phyloP scores from a whole-genome alignment of 192 early-diverging fungal species.

The Linnemannia exigua region DNA sequence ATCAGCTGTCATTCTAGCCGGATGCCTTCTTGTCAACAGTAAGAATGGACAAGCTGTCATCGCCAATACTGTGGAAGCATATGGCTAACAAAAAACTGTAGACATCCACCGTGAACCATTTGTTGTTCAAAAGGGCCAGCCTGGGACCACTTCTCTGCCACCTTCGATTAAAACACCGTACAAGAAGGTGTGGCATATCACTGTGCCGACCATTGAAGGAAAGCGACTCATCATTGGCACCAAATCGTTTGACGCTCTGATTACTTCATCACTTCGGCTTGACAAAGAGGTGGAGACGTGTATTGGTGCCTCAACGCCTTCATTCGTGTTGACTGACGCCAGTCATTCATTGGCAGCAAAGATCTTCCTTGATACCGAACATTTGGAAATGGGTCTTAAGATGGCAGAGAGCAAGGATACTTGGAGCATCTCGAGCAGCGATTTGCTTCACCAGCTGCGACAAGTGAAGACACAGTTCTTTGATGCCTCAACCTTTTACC shows the following conservation, averaged over 20 bases:
- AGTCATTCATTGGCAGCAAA: slow-evolving; percentile 24
- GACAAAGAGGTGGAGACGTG: slow-evolving; percentile 18
- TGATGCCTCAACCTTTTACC: slow-evolving; percentile 29
- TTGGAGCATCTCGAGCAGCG: slow-evolving; percentile 23
- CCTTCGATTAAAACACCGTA: slow-evolving; percentile 11
- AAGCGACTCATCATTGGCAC: slow-evolving; percentile 39
- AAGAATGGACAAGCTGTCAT: slow-evolving; percentile 33
- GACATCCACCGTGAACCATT: slow-evolving; percentile 32
- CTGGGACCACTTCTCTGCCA: slow-evolving; percentile 18
- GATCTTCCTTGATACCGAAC: slow-evolving; percentile 23
- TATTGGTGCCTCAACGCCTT: slow-evolving; percentile 32
- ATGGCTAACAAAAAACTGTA: slow-evolving; percentile 20
- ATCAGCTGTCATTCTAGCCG: slow-evolving; percentile 24
- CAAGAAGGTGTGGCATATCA: slow-evolving; percentile 20
- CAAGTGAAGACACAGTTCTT: slow-evolving; percentile 32
- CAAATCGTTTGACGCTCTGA: slow-evolving; percentile 28
- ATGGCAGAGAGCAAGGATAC: slow-evolving; percentile 20
- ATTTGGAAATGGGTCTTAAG: slow-evolving; percentile 10
- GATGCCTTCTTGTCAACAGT: slow-evolving; percentile 29
- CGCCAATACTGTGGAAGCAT: slow-evolving; percentile 32
- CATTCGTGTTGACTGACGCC: slow-evolving; percentile 1
- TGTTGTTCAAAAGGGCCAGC: slow-evolving; percentile 12
- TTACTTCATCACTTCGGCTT: slow-evolving; percentile 34
- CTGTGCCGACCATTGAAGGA: slow-evolving; percentile 11
- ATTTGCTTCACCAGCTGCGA: slow-evolving; percentile 28